These are phyloP conservation scores for Noccaea caerulescens DNA, from an alignment of 345 rosid genomes.

Conservation along the genomic window DNA sequence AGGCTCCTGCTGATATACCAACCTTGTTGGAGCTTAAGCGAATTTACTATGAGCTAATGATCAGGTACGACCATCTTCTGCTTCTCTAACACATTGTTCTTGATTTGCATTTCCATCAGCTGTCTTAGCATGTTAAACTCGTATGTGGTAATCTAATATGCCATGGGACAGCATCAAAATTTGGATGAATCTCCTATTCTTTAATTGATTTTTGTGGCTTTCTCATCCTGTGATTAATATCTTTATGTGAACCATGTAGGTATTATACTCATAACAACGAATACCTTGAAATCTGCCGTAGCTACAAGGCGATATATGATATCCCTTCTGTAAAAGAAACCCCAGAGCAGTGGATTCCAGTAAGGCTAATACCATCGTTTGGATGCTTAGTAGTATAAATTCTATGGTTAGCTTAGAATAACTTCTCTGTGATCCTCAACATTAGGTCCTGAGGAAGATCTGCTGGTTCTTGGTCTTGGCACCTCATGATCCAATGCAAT, in stretches of 20 bases:
- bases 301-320: conserved; percentile 95
- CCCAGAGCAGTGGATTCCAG: conserved; percentile 81
- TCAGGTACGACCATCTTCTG: conserved; percentile 52
- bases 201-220: not conserved
- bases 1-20: conserved; percentile 98
- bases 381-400: not conserved
- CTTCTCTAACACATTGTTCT: conserved; percentile 2
- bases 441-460: conserved; percentile 78
- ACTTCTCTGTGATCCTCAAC: conserved; percentile 15
- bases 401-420: not conserved
- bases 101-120: conserved; percentile 1
- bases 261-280: conserved; percentile 85
- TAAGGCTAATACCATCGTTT: conserved; percentile 40
- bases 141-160: not conserved
- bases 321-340: conserved; percentile 83
- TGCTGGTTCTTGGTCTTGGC: conserved; percentile 87
- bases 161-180: too few species aligned
- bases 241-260: conserved; percentile 48
- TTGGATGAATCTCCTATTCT: too few species aligned
- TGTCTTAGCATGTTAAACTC: conserved; percentile 4
- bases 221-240: not conserved
- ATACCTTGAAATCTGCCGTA: conserved; percentile 91
- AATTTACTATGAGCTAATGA: conserved; percentile 88
- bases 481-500: conserved; percentile 92
- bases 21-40: conserved; percentile 83